phyloP scores from a whole-genome alignment of 2,329 filamentous ascomycete species.

The Arthrinium phaeospermum region DNA sequence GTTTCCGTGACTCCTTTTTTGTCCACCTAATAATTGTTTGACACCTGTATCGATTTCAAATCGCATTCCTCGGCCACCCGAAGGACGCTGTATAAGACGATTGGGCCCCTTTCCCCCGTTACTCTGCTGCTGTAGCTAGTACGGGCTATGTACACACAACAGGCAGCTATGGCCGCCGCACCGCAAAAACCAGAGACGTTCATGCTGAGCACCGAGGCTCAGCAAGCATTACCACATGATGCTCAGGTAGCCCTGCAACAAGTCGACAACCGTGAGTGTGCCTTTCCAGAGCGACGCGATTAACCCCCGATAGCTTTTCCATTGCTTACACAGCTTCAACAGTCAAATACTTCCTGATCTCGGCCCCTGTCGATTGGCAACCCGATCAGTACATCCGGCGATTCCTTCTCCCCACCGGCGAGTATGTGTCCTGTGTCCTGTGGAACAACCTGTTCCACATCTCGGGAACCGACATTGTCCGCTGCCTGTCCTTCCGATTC shows the following conservation, averaged over 20 bases:
- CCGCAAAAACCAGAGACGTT: conserved; percentile 98
- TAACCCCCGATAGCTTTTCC: conserved; percentile 30
- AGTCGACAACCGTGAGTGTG: conserved; percentile 81
- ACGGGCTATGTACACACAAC: conserved; percentile 76
- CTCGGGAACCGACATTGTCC: conserved; percentile 96
- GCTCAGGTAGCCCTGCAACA: conserved; percentile 97
- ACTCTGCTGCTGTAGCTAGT: conserved; percentile 33
- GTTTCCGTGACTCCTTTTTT: conserved; percentile 20
- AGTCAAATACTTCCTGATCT: conserved; percentile 99
- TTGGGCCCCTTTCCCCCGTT: conserved; percentile 16
- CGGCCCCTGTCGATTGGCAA: conserved; percentile 96
- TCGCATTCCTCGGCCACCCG: conserved; percentile 32
- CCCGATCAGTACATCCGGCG: conserved; percentile 95
- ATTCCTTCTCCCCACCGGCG: conserved; percentile 93
- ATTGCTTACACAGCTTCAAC: conserved; percentile 27
- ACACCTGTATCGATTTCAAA: conserved; percentile 27
- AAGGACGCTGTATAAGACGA: conserved; percentile 22
- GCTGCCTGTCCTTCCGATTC: conserved; percentile 97
- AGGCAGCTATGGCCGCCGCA: conserved; percentile 80
- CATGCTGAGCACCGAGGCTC: conserved; percentile 95
- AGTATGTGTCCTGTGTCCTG: conserved; percentile 98
- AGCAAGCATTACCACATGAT: conserved; percentile 94
- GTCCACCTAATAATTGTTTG: conserved; percentile 21
- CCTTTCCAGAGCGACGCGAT: not conserved
- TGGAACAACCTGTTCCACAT: conserved; percentile 99